phyloP scores from a whole-genome alignment of 176 grass and related monocot genomes.

The Ensete glaucum region DNA sequence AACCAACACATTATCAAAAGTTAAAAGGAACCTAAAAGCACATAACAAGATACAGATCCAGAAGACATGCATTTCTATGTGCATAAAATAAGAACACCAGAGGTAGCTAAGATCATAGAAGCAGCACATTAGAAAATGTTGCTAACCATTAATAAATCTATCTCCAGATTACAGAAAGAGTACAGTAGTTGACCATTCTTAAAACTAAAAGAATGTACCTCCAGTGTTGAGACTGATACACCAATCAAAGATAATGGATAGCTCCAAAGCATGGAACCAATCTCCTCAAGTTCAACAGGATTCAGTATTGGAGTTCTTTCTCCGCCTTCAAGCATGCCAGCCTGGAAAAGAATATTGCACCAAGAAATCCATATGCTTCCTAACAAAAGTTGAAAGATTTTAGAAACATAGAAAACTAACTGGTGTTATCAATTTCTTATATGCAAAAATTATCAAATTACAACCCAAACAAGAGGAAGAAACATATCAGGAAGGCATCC shows the following conservation, averaged over 20 bases:
- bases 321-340: slow-evolving; percentile 96
- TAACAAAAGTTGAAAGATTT: background rate
- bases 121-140: background rate
- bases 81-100: too few species aligned
- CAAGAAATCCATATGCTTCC: background rate
- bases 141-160: slow-evolving; percentile 1
- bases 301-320: slow-evolving; percentile 88
- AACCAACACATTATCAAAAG: background rate
- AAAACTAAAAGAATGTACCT: slow-evolving; percentile 40
- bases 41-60: background rate
- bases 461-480: background rate
- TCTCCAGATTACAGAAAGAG: slow-evolving; percentile 64
- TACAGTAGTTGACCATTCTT: background rate
- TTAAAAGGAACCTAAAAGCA: background rate
- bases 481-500: background rate
- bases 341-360: slow-evolving; percentile 28
- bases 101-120: background rate
- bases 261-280: slow-evolving; percentile 70
- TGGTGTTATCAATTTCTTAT: too few species aligned
- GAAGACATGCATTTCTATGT: background rate
- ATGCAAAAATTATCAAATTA: background rate
- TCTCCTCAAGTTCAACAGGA: slow-evolving; percentile 75
- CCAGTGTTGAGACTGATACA: slow-evolving; percentile 88
- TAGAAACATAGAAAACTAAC: background rate
- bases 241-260: slow-evolving; percentile 90